Base-by-base conservation (phyloP, 2,329 filamentous ascomycete species). In the Drechslerella dactyloides region DNA sequence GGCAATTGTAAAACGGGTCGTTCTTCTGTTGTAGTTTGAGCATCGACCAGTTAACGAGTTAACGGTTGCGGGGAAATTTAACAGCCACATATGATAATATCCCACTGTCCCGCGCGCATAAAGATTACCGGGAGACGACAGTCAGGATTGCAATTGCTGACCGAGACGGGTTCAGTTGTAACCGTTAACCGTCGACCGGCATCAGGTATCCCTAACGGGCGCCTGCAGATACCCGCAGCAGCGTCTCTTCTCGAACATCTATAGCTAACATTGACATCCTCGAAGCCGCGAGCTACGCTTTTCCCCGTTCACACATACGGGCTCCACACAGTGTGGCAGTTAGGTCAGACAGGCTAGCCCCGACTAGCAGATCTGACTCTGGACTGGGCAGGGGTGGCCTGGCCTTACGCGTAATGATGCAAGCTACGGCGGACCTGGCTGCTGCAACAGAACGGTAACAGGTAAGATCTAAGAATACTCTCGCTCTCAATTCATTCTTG, bases 381-480 rank as follows among this genome's bases (percentile, higher is more conserved):
- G 3, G 19, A 23, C n/a, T 48, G 44, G 19, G 44, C 44, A 48
- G 17, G 44, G 44, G 19, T 48, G 19, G n/a, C 4, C 11, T 5
- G 44, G 11, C 19, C n/a, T 21, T 48, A 48, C 44, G 44, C 44
- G 44, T 48, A 48, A 19, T 48, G 44, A 48, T 48, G 44, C 44
- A 23, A 23, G 44, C 44, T 48, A 48, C 17, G 44, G 44, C 44
- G 15, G 15, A 17, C 8, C 17, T 44, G 10, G 7, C 40, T 23
- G 19, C 44, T 48, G n/a, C 44, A 33, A 33, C 27, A 33, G 27
- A 33, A 33, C 27, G 8, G 27, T 33, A 33, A 33, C 27, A 33
- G n/a, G 27, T 33, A 33, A 33, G 27, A 33, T 33, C 27, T 33
- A 33, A 33, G 27, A 33, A 33, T 33, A 33, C 27, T 33, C 27